phyloP scores from a whole-genome alignment of 225 moss, liverwort and hornwort genomes.

The Pseudisothecium myosuroides region DNA sequence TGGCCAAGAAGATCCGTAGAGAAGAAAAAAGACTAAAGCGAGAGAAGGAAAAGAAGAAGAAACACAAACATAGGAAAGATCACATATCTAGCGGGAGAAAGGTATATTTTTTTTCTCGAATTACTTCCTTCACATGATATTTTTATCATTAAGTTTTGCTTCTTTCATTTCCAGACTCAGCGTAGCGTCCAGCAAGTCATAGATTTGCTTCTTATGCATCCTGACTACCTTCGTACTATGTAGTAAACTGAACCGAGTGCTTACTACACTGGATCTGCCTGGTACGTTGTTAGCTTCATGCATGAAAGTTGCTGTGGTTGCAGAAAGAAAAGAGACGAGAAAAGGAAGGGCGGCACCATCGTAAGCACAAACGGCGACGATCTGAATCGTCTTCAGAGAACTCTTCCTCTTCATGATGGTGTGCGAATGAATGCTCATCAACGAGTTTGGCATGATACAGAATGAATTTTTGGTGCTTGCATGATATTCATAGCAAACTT shows the following conservation, averaged over 20 bases:
- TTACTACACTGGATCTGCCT: neutral
- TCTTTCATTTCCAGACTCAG: neutral
- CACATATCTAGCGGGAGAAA: constrained; percentile 12
- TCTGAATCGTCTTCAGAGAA: constrained; percentile 13
- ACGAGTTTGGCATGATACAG: neutral
- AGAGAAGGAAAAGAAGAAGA: constrained; percentile 45
- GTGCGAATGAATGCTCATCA: neutral
- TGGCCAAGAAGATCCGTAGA: constrained; percentile 35
- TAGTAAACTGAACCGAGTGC: neutral
- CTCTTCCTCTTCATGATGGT: constrained; percentile 2
- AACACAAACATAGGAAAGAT: constrained; percentile 27
- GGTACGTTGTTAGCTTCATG: neutral
- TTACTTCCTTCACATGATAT: neutral
- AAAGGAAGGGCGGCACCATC: constrained; percentile 28
- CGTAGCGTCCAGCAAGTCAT: neutral
- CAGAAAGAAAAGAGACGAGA: constrained; percentile 43
- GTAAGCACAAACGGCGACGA: constrained; percentile 21
- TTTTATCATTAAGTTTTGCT: neutral
- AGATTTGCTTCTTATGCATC: neutral
- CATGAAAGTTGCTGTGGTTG: neutral
- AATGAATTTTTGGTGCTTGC: neutral
- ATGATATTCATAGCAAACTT: neutral
- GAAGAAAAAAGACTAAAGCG: constrained; percentile 39
- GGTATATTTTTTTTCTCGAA: neutral
- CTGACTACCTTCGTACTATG: neutral